Base-by-base conservation (phyloP, 345 rosid genomes). In the Eucalyptus grandis region DNA sequence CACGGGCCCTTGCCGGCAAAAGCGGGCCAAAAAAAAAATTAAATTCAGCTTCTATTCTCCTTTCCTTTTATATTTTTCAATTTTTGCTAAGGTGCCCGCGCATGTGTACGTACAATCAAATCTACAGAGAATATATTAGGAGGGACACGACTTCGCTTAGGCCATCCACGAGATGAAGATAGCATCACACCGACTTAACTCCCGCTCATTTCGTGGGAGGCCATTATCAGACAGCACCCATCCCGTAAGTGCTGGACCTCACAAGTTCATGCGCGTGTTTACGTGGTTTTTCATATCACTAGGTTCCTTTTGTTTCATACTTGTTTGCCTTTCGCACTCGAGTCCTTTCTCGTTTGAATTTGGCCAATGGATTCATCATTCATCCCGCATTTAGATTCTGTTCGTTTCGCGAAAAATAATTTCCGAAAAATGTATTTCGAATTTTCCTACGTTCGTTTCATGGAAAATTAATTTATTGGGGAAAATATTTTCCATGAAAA, bases 91-190 rank as follows among this genome's bases (percentile, higher is more conserved):
- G 31, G 67, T 60, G 67, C n/a, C 67, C 31, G 4, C 2, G 1
- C 67, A 58, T 11, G 67, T 27, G 67, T 27, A 1, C 8, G 1
- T 0, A 27, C 67, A 60, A 6, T 60, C 31, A 60, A 17, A 27
- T 62, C 8, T 60, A 6, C 4, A 60, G 4, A 60, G 31, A 60
- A 11, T 5, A 3, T 1, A 60, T 60, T 27, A 60, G 7, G 69
- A 60, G 69, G 1, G 0, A 27, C 69, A 12, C 2, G 16, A 60
- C 69, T 60, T 1, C 16, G 1, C 15, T 13, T 3, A 60, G 69
- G 69, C 69, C 0, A 2, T 60, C 31, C 31, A 13, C 69, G 13
- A 60, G 16, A 27, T 30, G 67, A 13, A 60, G 31, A 27, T 6
- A 60, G 34, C 2, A 27, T 60, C 34, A 27, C 15, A 14, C 16